Percentiles rank a stretch among this genome's conserved stretches.
phyloP scores from a whole-genome alignment of 2,329 filamentous ascomycete species.

The Fusarium protoensiforme region DNA sequence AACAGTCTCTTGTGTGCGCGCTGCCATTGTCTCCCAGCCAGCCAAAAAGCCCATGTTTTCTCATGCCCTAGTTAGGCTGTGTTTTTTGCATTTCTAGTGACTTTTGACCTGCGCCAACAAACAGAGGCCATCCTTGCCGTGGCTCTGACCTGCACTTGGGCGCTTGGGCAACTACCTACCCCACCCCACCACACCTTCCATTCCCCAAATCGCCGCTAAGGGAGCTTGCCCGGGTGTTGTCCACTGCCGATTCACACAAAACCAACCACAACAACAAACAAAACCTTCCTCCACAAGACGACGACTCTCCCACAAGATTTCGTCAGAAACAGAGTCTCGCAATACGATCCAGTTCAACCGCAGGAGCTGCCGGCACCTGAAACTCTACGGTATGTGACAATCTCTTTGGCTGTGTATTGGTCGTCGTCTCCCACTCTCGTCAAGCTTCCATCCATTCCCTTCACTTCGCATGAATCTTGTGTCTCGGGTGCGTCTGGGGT shows the following conservation, averaged over 20 bases:
- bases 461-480: conserved; percentile 17
- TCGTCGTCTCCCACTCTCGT: neutral
- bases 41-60: conserved; percentile 6
- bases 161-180: conserved; percentile 21
- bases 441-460: neutral
- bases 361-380: neutral
- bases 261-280: conserved; percentile 27
- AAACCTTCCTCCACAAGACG: conserved; percentile 8
- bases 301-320: conserved; percentile 1
- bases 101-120: neutral
- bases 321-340: neutral
- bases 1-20: neutral
- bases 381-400: conserved; percentile 19
- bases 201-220: conserved; percentile 37
- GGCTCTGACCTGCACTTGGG: conserved; percentile 6
- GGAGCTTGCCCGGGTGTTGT: conserved; percentile 26
- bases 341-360: neutral
- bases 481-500: conserved; percentile 33
- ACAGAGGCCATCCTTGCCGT: neutral
- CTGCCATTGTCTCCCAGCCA: neutral
- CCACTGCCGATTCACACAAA: conserved; percentile 36
- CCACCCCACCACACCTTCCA: conserved; percentile 34
- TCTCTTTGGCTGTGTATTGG: neutral
- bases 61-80: conserved; percentile 15
- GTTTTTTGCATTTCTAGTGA: neutral